phyloP scores from a whole-genome alignment of 2,329 filamentous ascomycete species.

The Clonostachys sp. region DNA sequence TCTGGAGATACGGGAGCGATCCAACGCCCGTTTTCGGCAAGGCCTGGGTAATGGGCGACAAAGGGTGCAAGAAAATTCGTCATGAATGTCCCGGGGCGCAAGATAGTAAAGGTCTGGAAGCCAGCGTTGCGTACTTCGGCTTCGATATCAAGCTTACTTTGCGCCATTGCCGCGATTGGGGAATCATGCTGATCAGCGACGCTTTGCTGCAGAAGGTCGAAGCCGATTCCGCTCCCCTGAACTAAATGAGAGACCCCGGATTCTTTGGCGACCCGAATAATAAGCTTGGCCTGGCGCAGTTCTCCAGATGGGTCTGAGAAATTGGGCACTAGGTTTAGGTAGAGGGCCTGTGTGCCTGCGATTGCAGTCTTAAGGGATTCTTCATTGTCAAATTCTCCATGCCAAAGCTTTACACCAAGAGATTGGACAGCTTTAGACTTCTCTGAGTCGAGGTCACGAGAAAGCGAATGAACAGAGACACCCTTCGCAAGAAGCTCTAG shows the following conservation, averaged over 20 bases:
- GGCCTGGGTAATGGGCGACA: conserved; percentile 24
- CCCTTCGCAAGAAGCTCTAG: conserved; percentile 18
- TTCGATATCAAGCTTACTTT: conserved; percentile 37
- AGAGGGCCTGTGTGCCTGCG: conserved; percentile 20
- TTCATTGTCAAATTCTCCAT: conserved; percentile 24
- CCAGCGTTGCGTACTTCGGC: conserved; percentile 20
- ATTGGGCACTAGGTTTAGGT: conserved; percentile 23
- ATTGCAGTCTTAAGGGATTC: conserved; percentile 20
- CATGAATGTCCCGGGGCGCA: conserved; percentile 47
- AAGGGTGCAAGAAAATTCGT: conserved; percentile 38
- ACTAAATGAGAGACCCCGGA: conserved; percentile 29
- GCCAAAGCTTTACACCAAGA: conserved; percentile 23
- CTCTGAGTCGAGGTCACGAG: conserved; percentile 19
- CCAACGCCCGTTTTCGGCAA: conserved; percentile 30
- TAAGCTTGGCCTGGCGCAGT: conserved; percentile 16
- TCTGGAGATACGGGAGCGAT: conserved; percentile 24
- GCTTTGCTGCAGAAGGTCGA: conserved; percentile 15
- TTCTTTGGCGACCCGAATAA: conserved; percentile 28
- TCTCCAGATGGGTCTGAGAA: conserved; percentile 21
- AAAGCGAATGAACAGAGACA: conserved; percentile 24
- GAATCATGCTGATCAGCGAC: not conserved
- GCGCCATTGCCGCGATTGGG: conserved; percentile 15
- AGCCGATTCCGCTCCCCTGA: conserved; percentile 25
- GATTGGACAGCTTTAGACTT: conserved; percentile 17
- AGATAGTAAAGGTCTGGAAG: conserved; percentile 39